These are phyloP conservation scores for Aspergillus floridensis DNA, from an alignment of 2,329 filamentous ascomycete genomes.

Conservation along the genomic window DNA sequence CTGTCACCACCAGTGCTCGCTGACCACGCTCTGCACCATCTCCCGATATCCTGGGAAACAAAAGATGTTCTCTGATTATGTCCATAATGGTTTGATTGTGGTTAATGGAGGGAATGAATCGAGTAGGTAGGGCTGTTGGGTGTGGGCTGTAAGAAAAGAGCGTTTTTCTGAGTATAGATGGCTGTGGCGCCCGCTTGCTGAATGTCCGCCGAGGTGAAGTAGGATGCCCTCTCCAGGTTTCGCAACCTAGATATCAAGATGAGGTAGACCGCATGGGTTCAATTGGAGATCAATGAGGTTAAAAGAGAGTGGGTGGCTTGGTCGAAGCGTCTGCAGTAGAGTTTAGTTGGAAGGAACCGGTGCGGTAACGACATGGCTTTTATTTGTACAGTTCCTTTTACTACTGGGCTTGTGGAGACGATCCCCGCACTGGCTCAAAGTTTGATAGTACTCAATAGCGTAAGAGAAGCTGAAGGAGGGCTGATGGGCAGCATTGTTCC, in stretches of 20 bases:
- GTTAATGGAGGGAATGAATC: not conserved
- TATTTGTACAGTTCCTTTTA: not conserved
- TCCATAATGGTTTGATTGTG: conserved; percentile 15
- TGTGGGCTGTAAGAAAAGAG: conserved; percentile 11
- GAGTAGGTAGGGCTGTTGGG: conserved; percentile 7
- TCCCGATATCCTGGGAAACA: conserved; percentile 19
- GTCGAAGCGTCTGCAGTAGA: not conserved
- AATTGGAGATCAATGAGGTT: not conserved
- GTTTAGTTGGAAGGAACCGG: not conserved
- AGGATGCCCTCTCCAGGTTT: conserved; percentile 3
- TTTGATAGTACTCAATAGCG: conserved; percentile 18
- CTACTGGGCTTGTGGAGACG: not conserved
- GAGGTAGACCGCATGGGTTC: conserved; percentile 9
- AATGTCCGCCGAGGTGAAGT: not conserved
- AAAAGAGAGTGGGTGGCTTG: conserved; percentile 1
- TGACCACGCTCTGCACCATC: conserved; percentile 24
- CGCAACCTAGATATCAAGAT: conserved; percentile 5
- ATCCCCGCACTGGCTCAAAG: conserved; percentile 9
- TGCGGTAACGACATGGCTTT: not conserved
- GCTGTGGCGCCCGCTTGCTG: not conserved
- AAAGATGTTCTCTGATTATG: conserved; percentile 7
- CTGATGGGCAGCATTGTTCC: not conserved
- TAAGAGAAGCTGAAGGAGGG: not conserved
- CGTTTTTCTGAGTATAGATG: conserved; percentile 7
- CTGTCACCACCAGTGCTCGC: conserved; percentile 31